These are phyloP conservation scores for Flaveria brownii DNA, from an alignment of 129 eudicot genomes.

Conservation along the genomic window DNA sequence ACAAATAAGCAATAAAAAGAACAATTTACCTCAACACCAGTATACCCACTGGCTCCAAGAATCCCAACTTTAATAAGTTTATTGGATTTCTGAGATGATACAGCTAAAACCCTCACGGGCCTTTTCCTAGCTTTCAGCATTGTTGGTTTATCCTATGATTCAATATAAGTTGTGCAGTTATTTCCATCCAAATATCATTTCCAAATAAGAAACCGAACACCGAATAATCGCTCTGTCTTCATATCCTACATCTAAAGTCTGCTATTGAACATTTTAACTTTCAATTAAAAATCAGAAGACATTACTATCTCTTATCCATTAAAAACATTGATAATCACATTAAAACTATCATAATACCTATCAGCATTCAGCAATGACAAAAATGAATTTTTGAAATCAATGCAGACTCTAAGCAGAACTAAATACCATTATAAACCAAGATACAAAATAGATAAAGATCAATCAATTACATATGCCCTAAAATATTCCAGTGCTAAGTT, in stretches of 20 bases:
- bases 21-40: conserved; percentile 84
- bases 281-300: not conserved
- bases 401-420: not conserved
- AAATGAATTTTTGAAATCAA: not conserved
- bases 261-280: not conserved
- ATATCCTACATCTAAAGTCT: not conserved
- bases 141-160: conserved; percentile 49
- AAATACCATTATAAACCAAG: not conserved
- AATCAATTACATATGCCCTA: too few species aligned
- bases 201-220: conserved; percentile 6
- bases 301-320: not conserved
- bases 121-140: conserved; percentile 33
- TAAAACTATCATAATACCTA: not conserved
- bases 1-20: not conserved
- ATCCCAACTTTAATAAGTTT: conserved; percentile 79
- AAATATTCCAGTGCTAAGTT: too few species aligned
- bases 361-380: not conserved
- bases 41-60: conserved; percentile 99
- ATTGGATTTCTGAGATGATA: conserved; percentile 49
- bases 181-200: not conserved
- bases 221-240: not conserved
- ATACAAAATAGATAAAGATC: too few species aligned
- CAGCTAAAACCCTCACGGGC: conserved; percentile 43
- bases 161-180: conserved; percentile 11
- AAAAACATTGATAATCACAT: not conserved